Percentiles rank a stretch among this genome's conserved stretches.
Conservation (phyloP, 345 rosid species). For the Iberis pinnata region DNA sequence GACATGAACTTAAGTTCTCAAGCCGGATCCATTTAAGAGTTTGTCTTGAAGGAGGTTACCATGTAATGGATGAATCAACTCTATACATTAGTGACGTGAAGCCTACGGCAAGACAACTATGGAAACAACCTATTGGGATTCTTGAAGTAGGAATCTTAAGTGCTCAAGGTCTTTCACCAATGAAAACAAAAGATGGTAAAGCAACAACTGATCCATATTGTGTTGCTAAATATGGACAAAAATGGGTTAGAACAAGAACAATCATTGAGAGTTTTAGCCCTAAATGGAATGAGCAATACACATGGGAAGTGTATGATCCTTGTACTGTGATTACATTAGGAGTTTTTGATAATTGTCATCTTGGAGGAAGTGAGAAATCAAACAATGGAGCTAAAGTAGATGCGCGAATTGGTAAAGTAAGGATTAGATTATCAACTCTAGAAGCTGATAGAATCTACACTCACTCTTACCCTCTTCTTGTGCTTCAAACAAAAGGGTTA, state of each 20-base stretch:
- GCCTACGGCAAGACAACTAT: slow-evolving; percentile 77
- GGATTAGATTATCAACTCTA: slow-evolving; percentile 63
- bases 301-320: slow-evolving; percentile 84
- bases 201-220: slow-evolving; percentile 72
- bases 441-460: slow-evolving; percentile 72
- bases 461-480: slow-evolving; percentile 72
- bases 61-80: slow-evolving; percentile 87
- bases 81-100: slow-evolving; percentile 74
- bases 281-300: slow-evolving; percentile 88
- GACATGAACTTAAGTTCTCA: slow-evolving; percentile 72
- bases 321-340: slow-evolving; percentile 75
- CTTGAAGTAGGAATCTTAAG: slow-evolving; percentile 79
- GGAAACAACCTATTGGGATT: slow-evolving; percentile 83
- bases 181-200: slow-evolving; percentile 64
- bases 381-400: slow-evolving; percentile 46
- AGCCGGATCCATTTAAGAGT: slow-evolving; percentile 68
- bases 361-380: slow-evolving; percentile 55
- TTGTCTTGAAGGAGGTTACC: slow-evolving; percentile 91
- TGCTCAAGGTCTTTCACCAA: slow-evolving; percentile 67
- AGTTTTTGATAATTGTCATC: slow-evolving; percentile 78
- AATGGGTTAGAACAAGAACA: slow-evolving; percentile 83
- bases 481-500: slow-evolving; percentile 53
- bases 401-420: slow-evolving; percentile 71
- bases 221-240: slow-evolving; percentile 79
- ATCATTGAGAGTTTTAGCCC: slow-evolving; percentile 60